These are phyloP conservation scores for Prunus padus DNA, from an alignment of 306 rosid species.

Conservation along the genomic window DNA sequence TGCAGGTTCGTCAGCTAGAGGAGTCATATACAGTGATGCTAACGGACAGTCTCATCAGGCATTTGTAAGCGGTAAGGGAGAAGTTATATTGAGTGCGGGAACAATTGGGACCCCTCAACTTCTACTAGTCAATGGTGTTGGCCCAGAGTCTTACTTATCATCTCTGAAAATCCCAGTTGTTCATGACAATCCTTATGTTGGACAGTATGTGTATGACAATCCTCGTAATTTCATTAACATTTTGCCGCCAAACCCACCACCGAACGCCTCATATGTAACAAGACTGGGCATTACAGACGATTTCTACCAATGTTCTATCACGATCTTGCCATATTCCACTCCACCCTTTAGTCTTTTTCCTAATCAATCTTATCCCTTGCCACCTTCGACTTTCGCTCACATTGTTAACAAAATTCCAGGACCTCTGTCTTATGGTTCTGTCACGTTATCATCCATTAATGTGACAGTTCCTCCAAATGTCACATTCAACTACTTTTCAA, in stretches of 20 bases:
- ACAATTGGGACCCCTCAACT: constrained; percentile 35
- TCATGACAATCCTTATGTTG: constrained; percentile 21
- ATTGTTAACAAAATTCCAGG: background rate
- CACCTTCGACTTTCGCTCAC: background rate
- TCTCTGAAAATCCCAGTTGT: constrained; percentile 12
- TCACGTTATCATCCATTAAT: constrained; percentile 1
- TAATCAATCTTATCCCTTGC: no score
- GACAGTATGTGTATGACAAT: constrained; percentile 27
- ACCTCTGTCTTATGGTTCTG: constrained; percentile 5
- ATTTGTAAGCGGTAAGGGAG: constrained; percentile 17
- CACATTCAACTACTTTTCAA: constrained; percentile 19
- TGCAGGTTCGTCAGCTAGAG: constrained; percentile 18
- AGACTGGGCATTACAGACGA: background rate
- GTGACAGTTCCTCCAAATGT: background rate
- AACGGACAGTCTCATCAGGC: constrained; percentile 14
- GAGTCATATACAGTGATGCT: constrained; percentile 26
- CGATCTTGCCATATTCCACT: background rate
- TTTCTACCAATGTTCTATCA: background rate
- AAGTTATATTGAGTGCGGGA: constrained; percentile 28
- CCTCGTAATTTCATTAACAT: constrained; percentile 14
- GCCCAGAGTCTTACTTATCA: constrained; percentile 21
- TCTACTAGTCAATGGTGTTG: constrained; percentile 25
- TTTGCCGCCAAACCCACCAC: constrained; percentile 12
- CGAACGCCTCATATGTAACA: background rate
- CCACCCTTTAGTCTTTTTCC: background rate